A percentile compares a stretch with the other conserved stretches of the same genome.
phyloP scores from a whole-genome alignment of 192 early-diverging fungal species.

The Linnemannia schmuckeri region DNA sequence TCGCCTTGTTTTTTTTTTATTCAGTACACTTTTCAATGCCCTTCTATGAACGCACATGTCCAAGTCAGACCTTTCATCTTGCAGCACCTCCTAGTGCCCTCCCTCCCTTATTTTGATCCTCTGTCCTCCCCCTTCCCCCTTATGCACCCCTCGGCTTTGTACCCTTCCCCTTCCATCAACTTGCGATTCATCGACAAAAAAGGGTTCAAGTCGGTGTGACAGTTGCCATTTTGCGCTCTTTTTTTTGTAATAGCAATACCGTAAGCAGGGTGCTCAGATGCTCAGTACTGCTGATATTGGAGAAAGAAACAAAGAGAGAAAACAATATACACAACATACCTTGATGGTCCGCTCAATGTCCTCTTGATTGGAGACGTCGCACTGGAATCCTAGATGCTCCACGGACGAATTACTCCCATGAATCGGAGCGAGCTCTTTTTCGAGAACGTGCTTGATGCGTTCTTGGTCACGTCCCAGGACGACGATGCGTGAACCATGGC shows the following conservation, averaged over 20 bases:
- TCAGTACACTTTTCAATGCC: background rate
- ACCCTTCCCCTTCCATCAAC: background rate
- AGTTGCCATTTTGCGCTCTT: background rate
- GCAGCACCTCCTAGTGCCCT: background rate
- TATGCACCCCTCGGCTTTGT: background rate
- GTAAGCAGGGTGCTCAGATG: constrained; percentile 10
- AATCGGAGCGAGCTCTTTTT: constrained; percentile 39
- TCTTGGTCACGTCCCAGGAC: constrained; percentile 67
- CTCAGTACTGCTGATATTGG: background rate
- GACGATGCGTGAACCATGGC: constrained; percentile 67
- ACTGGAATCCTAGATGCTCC: constrained; percentile 49
- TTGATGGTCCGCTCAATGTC: constrained; percentile 57
- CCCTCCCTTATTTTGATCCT: background rate
- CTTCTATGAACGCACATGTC: background rate
- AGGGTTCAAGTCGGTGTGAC: background rate
- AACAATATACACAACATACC: constrained; percentile 26
- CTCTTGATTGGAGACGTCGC: constrained; percentile 61
- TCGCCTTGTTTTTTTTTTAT: background rate
- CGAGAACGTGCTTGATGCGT: constrained; percentile 43
- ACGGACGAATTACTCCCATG: constrained; percentile 10
- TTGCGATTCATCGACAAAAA: background rate
- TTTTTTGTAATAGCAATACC: background rate
- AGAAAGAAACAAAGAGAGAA: background rate
- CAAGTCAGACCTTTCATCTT: background rate
- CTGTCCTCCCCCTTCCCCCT: no score